Percentiles rank a stretch among this genome's conserved stretches.
These are phyloP conservation scores for Lepraria neglecta DNA, from an alignment of 495 filamentous ascomycete species.

Conservation along the genomic window DNA sequence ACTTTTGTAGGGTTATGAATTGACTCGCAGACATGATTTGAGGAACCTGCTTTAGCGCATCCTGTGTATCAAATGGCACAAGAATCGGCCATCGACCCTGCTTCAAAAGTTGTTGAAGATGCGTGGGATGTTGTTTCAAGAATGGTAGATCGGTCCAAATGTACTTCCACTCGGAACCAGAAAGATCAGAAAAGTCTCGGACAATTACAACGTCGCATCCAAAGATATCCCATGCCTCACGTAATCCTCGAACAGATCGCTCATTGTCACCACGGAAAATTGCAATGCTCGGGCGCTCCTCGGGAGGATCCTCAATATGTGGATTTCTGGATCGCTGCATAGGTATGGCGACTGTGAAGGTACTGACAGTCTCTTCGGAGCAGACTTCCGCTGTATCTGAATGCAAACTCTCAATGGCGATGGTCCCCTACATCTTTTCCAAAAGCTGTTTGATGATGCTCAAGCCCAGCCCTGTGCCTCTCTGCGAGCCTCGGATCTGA, in stretches of 20 bases:
- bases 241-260: constrained; percentile 22
- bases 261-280: constrained; percentile 22
- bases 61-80: constrained; percentile 27
- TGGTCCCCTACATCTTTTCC: constrained; percentile 50
- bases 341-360: constrained; percentile 28
- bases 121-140: constrained; percentile 19
- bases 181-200: constrained; percentile 18
- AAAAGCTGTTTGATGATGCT: constrained; percentile 63
- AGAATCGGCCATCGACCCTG: constrained; percentile 25
- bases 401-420: constrained; percentile 52
- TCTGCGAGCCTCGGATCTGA: constrained; percentile 47
- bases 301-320: neutral
- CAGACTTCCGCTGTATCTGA: constrained; percentile 21
- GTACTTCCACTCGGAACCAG: constrained; percentile 26
- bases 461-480: constrained; percentile 63
- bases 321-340: constrained; percentile 14
- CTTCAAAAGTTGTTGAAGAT: constrained; percentile 20
- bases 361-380: constrained; percentile 25
- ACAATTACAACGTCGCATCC: constrained; percentile 24
- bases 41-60: constrained; percentile 21
- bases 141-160: constrained; percentile 26
- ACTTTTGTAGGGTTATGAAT: constrained; percentile 25
- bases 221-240: constrained; percentile 26
- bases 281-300: constrained; percentile 22
- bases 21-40: constrained; percentile 17